These are phyloP conservation scores for Punica granatum DNA, from an alignment of 345 rosid genomes.

Conservation along the genomic window DNA sequence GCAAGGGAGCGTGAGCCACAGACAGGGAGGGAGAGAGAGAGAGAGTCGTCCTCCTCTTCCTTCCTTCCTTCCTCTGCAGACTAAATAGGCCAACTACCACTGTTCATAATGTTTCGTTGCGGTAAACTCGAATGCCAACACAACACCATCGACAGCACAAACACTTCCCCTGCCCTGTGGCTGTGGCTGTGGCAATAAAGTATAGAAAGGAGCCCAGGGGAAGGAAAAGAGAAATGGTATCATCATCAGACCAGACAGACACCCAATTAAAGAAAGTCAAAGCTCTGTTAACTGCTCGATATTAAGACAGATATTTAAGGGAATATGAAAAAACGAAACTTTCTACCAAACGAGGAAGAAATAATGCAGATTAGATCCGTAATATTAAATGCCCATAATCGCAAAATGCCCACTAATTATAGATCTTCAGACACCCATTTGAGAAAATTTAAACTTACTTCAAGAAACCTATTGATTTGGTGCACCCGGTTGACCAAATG, in stretches of 20 bases:
- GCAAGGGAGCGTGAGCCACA: not conserved
- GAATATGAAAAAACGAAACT: not conserved
- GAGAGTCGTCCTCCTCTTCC: not conserved
- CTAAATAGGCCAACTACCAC: slow-evolving; percentile 12
- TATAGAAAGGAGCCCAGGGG: not conserved
- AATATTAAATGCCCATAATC: not conserved
- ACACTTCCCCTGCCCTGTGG: not conserved
- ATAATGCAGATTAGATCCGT: not conserved
- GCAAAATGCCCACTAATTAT: not conserved
- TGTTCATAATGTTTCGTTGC: slow-evolving; percentile 4
- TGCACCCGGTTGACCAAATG: too few species aligned
- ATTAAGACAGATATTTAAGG: not conserved
- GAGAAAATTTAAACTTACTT: too few species aligned
- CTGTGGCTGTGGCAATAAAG: not conserved
- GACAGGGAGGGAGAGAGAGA: not conserved
- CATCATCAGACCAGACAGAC: not conserved
- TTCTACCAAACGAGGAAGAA: not conserved
- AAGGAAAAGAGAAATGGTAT: not conserved
- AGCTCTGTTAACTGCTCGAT: not conserved
- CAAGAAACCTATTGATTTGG: too few species aligned
- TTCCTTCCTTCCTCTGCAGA: not conserved
- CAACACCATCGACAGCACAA: not conserved
- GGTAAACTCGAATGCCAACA: not conserved
- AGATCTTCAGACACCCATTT: not conserved
- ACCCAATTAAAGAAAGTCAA: slow-evolving; percentile 6